A percentile compares a stretch with the other conserved stretches of the same genome.
Evolutionary conservation across 1,284 basidiomycete species (phyloP).

Genomic region (Leccinum proximum): DNA sequence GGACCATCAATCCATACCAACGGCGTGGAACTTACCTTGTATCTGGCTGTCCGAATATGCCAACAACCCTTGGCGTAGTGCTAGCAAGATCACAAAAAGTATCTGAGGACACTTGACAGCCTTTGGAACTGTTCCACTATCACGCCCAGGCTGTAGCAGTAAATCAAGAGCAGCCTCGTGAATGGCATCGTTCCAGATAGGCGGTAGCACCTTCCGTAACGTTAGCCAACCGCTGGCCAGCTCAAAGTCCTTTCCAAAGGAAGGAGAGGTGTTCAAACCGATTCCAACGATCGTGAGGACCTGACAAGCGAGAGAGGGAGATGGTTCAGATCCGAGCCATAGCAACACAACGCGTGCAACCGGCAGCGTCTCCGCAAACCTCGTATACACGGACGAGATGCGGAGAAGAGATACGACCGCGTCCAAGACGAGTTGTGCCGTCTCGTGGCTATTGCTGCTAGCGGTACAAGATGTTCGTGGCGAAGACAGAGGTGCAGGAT

Average conservation of each 20-base stretch:
- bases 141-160: slow-evolving; percentile 45
- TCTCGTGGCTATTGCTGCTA: slow-evolving; percentile 31
- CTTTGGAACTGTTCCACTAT: slow-evolving; percentile 5
- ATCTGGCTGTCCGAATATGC: slow-evolving; percentile 8
- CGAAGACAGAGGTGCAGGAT: slow-evolving; percentile 31
- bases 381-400: slow-evolving; percentile 49
- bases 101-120: slow-evolving; percentile 39
- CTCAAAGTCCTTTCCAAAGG: slow-evolving; percentile 73
- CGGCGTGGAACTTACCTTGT: slow-evolving; percentile 12
- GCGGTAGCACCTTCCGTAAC: slow-evolving; percentile 61
- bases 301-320: slow-evolving; percentile 53
- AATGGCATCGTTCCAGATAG: slow-evolving; percentile 63
- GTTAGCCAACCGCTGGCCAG: slow-evolving; percentile 73
- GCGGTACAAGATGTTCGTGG: slow-evolving; percentile 43
- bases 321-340: slow-evolving; percentile 69
- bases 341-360: slow-evolving; percentile 71
- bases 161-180: slow-evolving; percentile 64
- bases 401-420: slow-evolving; percentile 56
- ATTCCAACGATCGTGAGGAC: slow-evolving; percentile 59
- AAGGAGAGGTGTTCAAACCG: slow-evolving; percentile 47
- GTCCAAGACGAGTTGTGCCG: slow-evolving; percentile 61
- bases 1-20: neutral
- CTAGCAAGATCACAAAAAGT: slow-evolving; percentile 62
- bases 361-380: slow-evolving; percentile 67
- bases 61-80: slow-evolving; percentile 46